Evolutionary conservation across 1,139 yeast genomes (phyloP).

Genomic region (Yarrowia galli): DNA sequence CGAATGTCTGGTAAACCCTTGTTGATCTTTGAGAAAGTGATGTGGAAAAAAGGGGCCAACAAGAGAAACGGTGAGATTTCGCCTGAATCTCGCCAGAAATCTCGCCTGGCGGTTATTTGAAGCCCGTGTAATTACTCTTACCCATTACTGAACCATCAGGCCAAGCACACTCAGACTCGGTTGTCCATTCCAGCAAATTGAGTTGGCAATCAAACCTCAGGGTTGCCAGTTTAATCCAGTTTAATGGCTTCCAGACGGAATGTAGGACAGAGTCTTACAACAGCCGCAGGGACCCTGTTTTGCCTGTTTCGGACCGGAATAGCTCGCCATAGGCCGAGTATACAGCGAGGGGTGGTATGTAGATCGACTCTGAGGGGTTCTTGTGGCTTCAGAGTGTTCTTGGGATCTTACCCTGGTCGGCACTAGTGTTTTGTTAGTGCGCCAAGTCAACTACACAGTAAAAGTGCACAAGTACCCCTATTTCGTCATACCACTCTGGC

Average conservation of each 20-base stretch:
- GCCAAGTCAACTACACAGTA: too few relatives aligned
- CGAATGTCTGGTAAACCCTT: background rate
- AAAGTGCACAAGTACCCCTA: background rate
- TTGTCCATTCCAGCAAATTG: background rate
- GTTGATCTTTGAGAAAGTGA: background rate
- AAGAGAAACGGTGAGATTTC: too few relatives aligned
- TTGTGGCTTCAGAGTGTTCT: background rate
- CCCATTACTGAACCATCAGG: too few relatives aligned
- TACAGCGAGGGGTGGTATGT: too few relatives aligned
- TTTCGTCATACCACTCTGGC: background rate
- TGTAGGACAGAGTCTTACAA: background rate
- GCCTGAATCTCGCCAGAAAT: too few relatives aligned
- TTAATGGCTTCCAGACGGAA: background rate
- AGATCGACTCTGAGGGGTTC: too few relatives aligned
- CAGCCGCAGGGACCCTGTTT: background rate
- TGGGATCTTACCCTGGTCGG: background rate
- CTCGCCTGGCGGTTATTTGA: too few relatives aligned
- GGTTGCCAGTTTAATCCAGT: too few relatives aligned
- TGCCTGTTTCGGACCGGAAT: background rate
- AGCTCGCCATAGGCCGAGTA: background rate
- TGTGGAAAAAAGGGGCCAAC: too few relatives aligned
- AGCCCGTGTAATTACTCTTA: too few relatives aligned
- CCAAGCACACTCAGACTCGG: too few relatives aligned
- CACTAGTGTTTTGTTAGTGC: background rate
- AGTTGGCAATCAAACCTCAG: conserved; percentile 15